Evolutionary conservation across 495 filamentous ascomycete genomes (phyloP).

Genomic region (Podospora tetraspora): DNA sequence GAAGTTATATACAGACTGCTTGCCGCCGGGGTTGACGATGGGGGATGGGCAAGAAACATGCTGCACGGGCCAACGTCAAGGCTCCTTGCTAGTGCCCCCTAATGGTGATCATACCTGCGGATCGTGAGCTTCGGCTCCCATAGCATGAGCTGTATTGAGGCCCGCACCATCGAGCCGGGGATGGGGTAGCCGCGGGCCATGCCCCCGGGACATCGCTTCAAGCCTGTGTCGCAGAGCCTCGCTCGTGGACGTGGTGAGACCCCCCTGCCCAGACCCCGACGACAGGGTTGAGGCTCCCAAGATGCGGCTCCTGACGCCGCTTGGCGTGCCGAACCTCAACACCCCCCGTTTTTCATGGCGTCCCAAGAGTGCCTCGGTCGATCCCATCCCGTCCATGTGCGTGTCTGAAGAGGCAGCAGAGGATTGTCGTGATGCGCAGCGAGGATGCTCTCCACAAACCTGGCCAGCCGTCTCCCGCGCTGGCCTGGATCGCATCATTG

Average conservation of each 20-base stretch:
- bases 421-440: slow-evolving; percentile 22
- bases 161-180: slow-evolving; percentile 6
- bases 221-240: slow-evolving; percentile 20
- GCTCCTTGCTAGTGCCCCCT: slow-evolving; percentile 21
- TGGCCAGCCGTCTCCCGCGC: slow-evolving; percentile 2
- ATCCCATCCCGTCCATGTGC: slow-evolving; percentile 2
- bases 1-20: slow-evolving; percentile 28
- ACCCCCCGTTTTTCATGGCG: slow-evolving; percentile 6
- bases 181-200: slow-evolving; percentile 8
- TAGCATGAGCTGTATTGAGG: slow-evolving; percentile 17
- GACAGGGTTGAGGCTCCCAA: slow-evolving; percentile 1
- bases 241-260: slow-evolving; percentile 10
- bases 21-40: slow-evolving; percentile 1
- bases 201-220: slow-evolving; percentile 17
- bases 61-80: slow-evolving; percentile 15
- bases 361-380: slow-evolving; percentile 8
- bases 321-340: slow-evolving; percentile 10
- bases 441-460: slow-evolving; percentile 13
- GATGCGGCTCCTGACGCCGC: slow-evolving; percentile 21
- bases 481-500: slow-evolving; percentile 4
- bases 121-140: slow-evolving; percentile 14
- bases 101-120: slow-evolving; percentile 33
- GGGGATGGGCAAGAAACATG: slow-evolving; percentile 16
- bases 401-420: slow-evolving; percentile 12
- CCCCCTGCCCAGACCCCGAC: slow-evolving; percentile 11